Evolutionary conservation across 1,284 basidiomycete species (phyloP).

Genomic region (Boletus smithii): DNA sequence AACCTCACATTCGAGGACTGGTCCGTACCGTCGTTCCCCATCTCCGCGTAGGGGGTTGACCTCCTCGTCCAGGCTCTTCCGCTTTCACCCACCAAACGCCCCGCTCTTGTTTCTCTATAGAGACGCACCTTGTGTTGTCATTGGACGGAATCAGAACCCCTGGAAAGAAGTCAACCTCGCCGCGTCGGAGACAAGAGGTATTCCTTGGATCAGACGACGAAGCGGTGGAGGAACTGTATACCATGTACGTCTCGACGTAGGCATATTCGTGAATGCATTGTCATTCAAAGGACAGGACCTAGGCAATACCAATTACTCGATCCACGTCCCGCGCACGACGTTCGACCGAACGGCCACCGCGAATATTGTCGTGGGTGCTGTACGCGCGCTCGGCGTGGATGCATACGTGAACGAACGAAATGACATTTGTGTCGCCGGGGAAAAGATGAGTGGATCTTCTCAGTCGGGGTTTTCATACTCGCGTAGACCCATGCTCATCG

Average conservation of each 20-base stretch:
- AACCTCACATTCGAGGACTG: slow-evolving; percentile 94
- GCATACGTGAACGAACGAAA: slow-evolving; percentile 87
- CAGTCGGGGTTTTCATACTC: background rate
- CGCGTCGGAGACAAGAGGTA: slow-evolving; percentile 46
- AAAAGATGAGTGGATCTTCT: slow-evolving; percentile 71
- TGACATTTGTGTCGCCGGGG: slow-evolving; percentile 78
- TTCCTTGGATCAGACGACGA: slow-evolving; percentile 82
- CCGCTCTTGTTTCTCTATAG: slow-evolving; percentile 88
- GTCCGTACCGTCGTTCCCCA: slow-evolving; percentile 42
- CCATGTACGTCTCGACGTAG: slow-evolving; percentile 62
- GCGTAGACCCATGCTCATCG: slow-evolving; percentile 4
- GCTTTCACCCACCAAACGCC: slow-evolving; percentile 60
- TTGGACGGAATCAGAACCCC: slow-evolving; percentile 96
- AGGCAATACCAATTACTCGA: slow-evolving; percentile 97
- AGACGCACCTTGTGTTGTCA: slow-evolving; percentile 87
- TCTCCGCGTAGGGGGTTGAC: slow-evolving; percentile 3
- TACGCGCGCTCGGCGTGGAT: slow-evolving; percentile 69
- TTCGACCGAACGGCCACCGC: slow-evolving; percentile 86
- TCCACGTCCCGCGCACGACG: slow-evolving; percentile 78
- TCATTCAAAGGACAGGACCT: slow-evolving; percentile 63
- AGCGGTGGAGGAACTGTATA: slow-evolving; percentile 99
- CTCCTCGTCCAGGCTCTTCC: slow-evolving; percentile 69
- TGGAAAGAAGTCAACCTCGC: slow-evolving; percentile 93
- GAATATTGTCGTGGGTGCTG: slow-evolving; percentile 73
- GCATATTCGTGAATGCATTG: background rate